Evolutionary conservation across 257 asterid species (phyloP), one percentile per base, ranked within the genome.

Genomic region (Solanum dulcamara): DNA sequence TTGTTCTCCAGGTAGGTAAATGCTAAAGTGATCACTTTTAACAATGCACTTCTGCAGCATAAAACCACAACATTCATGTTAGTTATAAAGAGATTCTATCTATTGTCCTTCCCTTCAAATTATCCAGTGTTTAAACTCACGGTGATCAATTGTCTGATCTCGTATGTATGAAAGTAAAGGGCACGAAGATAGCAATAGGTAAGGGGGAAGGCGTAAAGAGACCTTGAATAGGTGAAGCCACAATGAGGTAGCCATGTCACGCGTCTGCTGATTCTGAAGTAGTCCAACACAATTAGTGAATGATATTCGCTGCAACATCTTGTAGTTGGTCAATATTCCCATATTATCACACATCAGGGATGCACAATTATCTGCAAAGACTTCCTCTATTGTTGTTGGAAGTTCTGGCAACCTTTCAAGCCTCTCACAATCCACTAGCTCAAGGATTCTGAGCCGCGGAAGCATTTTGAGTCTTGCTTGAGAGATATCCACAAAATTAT

Each of bases 361-460:
- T 26, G 50, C 2, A 57, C 86, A 70, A 53, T 84, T 40, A 68
- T 84, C 82, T 48, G 68, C 86, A 50, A 64, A 44, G 30, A 68
- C 17, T 50, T 28, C 81, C 42, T 15, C 50, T 33, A 68, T 84
- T 64, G 48, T 68, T 48, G 62, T 37, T 68, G 85, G 85, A 83
- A 30, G 85, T 38, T 83, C 85, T 50, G 85, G 67, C 81, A 83
- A 33, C 7, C 62, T 40, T 83, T 83, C 37, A 66, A 67, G 81
- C 40, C 22, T 71, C 42, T 81, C 64, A 40, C 85, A 86, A 26
- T 71, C 40, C 48, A 64, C 75, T 48, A 67, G 51, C 53, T 86
- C 74, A 15, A 81, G 82, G 71, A 71, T 50, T 66, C 53, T 86
- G 38, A 83, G 86, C 51, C 15, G 35, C 35, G 84, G 20, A 38